Conservation (phyloP, 495 filamentous ascomycete species). For the Penicillium bialowiezense region DNA sequence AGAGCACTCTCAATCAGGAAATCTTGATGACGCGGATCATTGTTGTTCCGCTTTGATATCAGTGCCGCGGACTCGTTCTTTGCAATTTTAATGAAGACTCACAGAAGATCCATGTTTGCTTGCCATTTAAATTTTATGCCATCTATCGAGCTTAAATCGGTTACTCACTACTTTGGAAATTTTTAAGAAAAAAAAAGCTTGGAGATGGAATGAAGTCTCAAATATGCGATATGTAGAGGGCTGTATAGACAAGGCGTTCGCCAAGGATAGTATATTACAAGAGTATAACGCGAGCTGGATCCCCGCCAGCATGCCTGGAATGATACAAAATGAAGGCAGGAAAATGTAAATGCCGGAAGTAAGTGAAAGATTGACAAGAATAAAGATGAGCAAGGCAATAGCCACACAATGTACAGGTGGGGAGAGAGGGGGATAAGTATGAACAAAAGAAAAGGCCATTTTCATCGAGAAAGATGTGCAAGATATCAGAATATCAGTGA, state of each 20-base stretch:
- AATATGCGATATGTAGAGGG: conserved; percentile 9
- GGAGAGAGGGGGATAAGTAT: conserved; percentile 12
- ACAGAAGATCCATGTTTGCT: no score
- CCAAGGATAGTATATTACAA: conserved; percentile 42
- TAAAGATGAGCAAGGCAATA: conserved; percentile 7
- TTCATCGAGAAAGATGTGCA: conserved; percentile 18
- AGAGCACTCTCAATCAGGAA: conserved; percentile 35
- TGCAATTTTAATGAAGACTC: no score
- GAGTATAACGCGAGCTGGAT: conserved; percentile 22
- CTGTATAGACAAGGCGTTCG: conserved; percentile 19
- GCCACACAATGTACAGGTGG: conserved; percentile 27
- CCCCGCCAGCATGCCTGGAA: conserved; percentile 22
- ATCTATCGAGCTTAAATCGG: no score
- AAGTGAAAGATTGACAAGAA: conserved; percentile 14
- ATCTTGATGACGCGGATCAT: conserved; percentile 33
- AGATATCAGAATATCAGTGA: conserved; percentile 15
- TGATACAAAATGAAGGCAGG: conserved; percentile 13
- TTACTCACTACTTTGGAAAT: no score
- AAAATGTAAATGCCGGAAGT: conserved; percentile 22
- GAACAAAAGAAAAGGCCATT: conserved; percentile 35
- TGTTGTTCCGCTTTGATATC: conserved; percentile 23
- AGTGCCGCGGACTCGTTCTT: no score
- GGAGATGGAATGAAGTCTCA: no score
- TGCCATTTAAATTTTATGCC: no score
- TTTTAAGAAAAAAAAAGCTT: no score